Evolutionary conservation across 2,329 filamentous ascomycete genomes (phyloP).

Genomic region (Pezicula carpinea): DNA sequence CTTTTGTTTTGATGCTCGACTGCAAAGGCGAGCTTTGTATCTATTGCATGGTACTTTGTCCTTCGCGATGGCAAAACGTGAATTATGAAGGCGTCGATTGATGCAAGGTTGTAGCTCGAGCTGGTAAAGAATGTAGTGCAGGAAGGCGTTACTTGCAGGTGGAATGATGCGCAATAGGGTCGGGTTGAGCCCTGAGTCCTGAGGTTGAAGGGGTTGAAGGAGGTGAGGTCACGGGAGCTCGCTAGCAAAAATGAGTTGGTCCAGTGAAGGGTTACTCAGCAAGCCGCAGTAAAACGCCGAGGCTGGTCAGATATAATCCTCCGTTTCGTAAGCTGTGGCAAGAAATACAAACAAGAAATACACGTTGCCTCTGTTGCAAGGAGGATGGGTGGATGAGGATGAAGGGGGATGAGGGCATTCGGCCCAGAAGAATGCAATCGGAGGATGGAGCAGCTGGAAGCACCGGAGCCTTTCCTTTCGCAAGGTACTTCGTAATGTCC

Average conservation of each 20-base stretch:
- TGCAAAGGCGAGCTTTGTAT: slow-evolving; percentile 1
- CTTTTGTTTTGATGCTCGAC: slow-evolving; percentile 4
- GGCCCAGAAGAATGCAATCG: too few species aligned
- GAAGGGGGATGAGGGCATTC: too few species aligned
- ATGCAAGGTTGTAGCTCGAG: neutral
- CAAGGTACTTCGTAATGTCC: slow-evolving; percentile 3
- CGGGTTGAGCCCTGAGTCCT: neutral
- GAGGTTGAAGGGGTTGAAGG: neutral
- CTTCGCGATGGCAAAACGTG: neutral
- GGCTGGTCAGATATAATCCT: neutral
- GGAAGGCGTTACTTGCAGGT: neutral
- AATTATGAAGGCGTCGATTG: neutral
- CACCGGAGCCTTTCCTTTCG: too few species aligned
- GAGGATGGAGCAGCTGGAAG: too few species aligned
- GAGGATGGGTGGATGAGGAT: too few species aligned
- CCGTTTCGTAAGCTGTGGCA: too few species aligned
- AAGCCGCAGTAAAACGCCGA: neutral
- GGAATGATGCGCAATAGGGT: neutral
- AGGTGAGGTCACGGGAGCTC: neutral
- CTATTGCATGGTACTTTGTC: slow-evolving; percentile 19
- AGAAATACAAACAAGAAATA: too few species aligned
- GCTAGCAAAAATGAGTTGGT: neutral
- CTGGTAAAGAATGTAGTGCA: neutral
- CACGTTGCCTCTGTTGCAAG: too few species aligned
- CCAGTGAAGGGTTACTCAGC: neutral